phyloP scores from a whole-genome alignment of 2,329 filamentous ascomycete species.

The Fusarium falciforme region DNA sequence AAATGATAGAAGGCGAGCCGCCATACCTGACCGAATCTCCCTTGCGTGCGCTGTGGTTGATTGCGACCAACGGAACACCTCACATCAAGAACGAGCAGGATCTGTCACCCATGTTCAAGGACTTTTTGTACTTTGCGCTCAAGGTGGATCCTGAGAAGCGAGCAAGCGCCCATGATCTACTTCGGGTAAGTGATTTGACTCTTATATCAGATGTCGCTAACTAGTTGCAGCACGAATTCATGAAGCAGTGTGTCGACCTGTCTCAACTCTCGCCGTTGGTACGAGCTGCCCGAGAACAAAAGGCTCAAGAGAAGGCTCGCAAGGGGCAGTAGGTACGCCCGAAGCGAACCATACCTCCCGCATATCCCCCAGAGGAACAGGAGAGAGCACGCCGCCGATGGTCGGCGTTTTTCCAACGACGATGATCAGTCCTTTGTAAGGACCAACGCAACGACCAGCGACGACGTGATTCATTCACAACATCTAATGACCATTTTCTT shows the following conservation, averaged over 20 bases:
- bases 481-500: constrained; percentile 45
- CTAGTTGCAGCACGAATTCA: constrained; percentile 76
- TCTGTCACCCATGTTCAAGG: constrained; percentile 83
- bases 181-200: constrained; percentile 75
- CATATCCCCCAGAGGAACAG: constrained; percentile 13
- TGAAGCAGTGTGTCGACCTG: constrained; percentile 79
- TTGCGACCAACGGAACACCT: constrained; percentile 96
- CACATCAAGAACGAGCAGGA: constrained; percentile 93
- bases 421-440: constrained; percentile 19
- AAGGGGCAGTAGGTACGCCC: constrained; percentile 60
- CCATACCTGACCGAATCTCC: constrained; percentile 97
- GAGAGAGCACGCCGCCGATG: constrained; percentile 24
- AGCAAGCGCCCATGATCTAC: constrained; percentile 91
- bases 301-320: constrained; percentile 84
- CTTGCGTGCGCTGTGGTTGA: constrained; percentile 91
- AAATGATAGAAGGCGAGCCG: constrained; percentile 99
- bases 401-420: constrained; percentile 29
- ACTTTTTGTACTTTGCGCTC: constrained; percentile 92
- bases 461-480: constrained; percentile 37
- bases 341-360: constrained; percentile 30
- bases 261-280: constrained; percentile 87
- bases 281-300: constrained; percentile 83
- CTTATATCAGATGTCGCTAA: constrained; percentile 28
- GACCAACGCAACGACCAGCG: constrained; percentile 3
- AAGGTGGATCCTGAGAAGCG: constrained; percentile 98